Base-by-base conservation (phyloP, 225 moss, liverwort and hornwort genomes). In the Bryoerythrophyllum caledonicum region DNA sequence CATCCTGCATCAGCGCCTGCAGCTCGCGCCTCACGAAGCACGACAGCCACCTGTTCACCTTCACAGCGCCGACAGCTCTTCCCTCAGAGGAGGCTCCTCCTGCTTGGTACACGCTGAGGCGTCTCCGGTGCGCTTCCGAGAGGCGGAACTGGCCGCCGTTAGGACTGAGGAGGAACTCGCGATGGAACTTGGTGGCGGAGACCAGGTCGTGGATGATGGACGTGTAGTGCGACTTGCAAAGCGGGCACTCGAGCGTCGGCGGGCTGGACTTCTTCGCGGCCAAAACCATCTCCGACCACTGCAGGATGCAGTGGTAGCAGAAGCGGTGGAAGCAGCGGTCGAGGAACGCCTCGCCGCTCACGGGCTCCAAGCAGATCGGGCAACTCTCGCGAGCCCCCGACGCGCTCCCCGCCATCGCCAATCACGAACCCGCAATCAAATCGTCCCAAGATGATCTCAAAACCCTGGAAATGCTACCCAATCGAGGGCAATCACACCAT, bases 1-100 rank as follows among this genome's bases (percentile, higher is more conserved):
- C 94, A 68, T 94, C 97, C 90, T 94, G 94, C 97, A 93, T 97
- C 63, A 97, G 63, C 52, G 91, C 97, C 78, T 94, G 91, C 72
- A 97, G 82, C 61, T 97, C 97, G 20, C 97, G 87, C 63, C 88
- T 86, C 63, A 91, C 90, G 91, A 92, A 97, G 60, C 85, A 76
- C 23, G 73, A 77, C 73, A 94, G 65, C 94, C 97, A 97, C 75
- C 90, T 88, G 59, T 93, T 97, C 11, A 73, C 74, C 75, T 87
- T 84, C 82, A 79, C 73, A 46, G 76, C 78, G 49, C 61, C 75
- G 32, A 41, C 52, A 35, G 1, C 34, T 66, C 37, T 67, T 72
- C 7, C 55, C 72, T 24, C 17, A 2, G 49, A 24, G 3, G 0
- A 9, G 6, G 2, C 10, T 5, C 44, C 10, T 5, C 44, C 28